A percentile compares a stretch with the other conserved stretches of the same genome.
Conservation (phyloP, 305 asterid species). For the Salvia sclarea region DNA sequence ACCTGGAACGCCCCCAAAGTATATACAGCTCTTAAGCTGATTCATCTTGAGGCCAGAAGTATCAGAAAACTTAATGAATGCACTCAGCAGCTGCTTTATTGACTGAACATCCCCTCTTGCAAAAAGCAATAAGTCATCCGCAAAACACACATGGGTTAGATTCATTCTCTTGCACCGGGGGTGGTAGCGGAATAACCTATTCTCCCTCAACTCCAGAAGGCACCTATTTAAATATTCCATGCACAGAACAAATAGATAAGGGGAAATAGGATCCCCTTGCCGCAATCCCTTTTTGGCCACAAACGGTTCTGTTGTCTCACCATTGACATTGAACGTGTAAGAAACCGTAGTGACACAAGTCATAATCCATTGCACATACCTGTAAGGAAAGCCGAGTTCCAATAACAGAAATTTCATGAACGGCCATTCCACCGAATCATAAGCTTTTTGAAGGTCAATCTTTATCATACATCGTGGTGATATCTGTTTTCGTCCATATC, state of each 20-base stretch:
- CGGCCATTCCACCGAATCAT: too few relatives aligned
- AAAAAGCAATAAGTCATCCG: not conserved
- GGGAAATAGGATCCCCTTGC: not conserved
- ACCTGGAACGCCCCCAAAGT: too few relatives aligned
- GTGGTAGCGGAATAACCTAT: not conserved
- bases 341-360: not conserved
- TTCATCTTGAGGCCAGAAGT: not conserved
- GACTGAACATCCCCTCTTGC: too few relatives aligned
- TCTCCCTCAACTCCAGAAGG: not conserved
- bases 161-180: not conserved
- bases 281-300: not conserved
- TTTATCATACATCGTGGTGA: not conserved
- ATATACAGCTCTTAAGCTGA: not conserved
- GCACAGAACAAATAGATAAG: not conserved
- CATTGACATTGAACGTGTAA: not conserved
- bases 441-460: not conserved
- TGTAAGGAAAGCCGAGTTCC: not conserved
- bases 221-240: not conserved
- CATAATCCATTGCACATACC: not conserved
- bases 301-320: not conserved
- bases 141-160: not conserved
- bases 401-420: not conserved
- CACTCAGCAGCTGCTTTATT: too few relatives aligned
- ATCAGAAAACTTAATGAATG: not conserved
- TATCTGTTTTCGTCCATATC: not conserved